Evolutionary conservation across 1,284 basidiomycete genomes (phyloP), one percentile per base, ranked within the genome.

Genomic region (Leccinum griseonigrum): DNA sequence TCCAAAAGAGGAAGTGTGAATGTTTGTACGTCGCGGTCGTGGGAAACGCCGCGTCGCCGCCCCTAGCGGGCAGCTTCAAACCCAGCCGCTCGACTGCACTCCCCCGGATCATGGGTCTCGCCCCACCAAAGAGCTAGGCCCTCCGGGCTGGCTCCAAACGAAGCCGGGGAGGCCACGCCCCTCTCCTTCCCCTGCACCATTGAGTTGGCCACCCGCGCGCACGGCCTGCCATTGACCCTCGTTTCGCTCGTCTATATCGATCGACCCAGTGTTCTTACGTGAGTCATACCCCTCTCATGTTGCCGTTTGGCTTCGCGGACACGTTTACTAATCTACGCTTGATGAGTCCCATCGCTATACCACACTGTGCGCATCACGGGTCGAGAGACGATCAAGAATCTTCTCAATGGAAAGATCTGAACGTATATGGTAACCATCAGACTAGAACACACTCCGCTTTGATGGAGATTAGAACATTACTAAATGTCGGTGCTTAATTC

Each of bases 231-330:
- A 26, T 26, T 26, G 22, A 26, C 22, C 22, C 78, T 91, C 53
- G 83, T 83, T 26, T 74, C 87, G 13, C 83, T 90, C 53, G 86
- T 85, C 69, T 90, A 91, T 73, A 85, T 91, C 69, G 79, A 86
- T 75, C 76, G 89, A 60, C 86, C 7, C 86, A 90, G 8, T 53
- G 28, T 54, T 16, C 48, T 22, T 1, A 51, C 48, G 59, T 28
- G 57, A 36, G 7, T 6, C 9, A 1, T 57, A 95, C 95, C 68
- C 92, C 94, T 1, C 78, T 87, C 50, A 95, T 95, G 94, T 73
- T 96, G 62, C 95, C 96, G 0, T 98, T 99, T 68, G 97, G 97
- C 0, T 84, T 96, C 50, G 90, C 91, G 18, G 97, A 99, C 75
- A 83, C 83, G 6, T 67, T 98, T 59, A 87, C 86, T 74, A 88